Base-by-base conservation (phyloP, 441 rosid genomes). In the Arabidopsis hybrid region DNA sequence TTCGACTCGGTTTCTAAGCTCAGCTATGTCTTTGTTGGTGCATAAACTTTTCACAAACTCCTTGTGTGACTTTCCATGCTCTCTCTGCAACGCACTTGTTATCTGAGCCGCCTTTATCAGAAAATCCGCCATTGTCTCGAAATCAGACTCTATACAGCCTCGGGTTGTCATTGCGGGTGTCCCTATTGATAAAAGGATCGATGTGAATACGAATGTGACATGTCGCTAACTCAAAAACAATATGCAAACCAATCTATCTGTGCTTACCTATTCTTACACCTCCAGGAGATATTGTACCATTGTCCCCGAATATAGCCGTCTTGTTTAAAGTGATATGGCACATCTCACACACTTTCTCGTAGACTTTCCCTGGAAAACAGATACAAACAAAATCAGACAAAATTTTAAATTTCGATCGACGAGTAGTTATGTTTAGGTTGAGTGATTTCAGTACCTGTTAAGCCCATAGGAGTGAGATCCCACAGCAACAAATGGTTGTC, bases 111-210 rank as follows among this genome's bases (percentile, higher is more conserved):
- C 99, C 76, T 82, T 83, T 1, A 88, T 76, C 65, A 96, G 93
- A 73, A 91, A 87, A 60, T 91, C 95, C 0, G 98, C 96, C 60
- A 93, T 91, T 57, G 86, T 88, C 84, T 96, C 97, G 63, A 91
- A 96, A 86, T 96, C 98, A 26, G 90, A 79, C 81, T 96, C 98
- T 53, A 93, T 52, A 77, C 99, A 96, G 51, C 99, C 98, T 81
- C 99, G 84, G 10, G 98, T 82, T 56, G 97, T 96, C 99, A 96
- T 93, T 1, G 99, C 99, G 57, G 99, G 98, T 43, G 99, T 86
- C 56, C 99, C 99, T 91, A 46, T 65, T n/a, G 35, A 40, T 21
- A 5, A 42, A 74, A 8, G 39, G 49, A 47, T 67, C 5, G 21
- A 40, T 11, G 18, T 35, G 11, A 13, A 50, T 39, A 73, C 3